These are phyloP conservation scores for Paramecium sexaurelia DNA, from an alignment of 73 alveolate species.

Conservation along the genomic window DNA sequence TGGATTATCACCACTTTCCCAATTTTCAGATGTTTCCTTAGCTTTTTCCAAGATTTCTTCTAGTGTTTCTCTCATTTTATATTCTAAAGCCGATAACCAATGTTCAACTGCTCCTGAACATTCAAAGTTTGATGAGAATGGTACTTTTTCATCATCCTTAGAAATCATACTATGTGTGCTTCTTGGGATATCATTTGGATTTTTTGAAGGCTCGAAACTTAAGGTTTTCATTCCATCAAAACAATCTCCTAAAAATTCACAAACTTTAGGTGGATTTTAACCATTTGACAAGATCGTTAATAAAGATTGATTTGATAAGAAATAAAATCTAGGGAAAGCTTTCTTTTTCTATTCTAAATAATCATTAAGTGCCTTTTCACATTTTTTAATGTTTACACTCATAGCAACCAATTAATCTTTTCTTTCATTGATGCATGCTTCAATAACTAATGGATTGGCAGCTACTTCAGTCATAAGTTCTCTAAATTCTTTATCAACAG, in stretches of 20 bases:
- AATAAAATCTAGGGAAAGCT: slow-evolving; percentile 99
- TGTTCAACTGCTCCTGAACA: slow-evolving; percentile 98
- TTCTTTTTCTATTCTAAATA: slow-evolving; percentile 96
- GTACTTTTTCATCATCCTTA: slow-evolving; percentile 89
- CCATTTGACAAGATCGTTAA: slow-evolving; percentile 98
- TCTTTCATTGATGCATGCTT: slow-evolving; percentile 80
- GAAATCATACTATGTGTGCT: slow-evolving; percentile 78
- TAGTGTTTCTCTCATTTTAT: slow-evolving; percentile 90
- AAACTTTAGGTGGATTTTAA: slow-evolving; percentile 96
- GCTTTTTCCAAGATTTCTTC: slow-evolving; percentile 91
- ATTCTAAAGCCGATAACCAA: slow-evolving; percentile 93
- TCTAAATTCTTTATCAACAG: slow-evolving; percentile 97
- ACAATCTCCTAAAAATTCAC: slow-evolving; percentile 98
- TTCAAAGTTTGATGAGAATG: slow-evolving; percentile 85
- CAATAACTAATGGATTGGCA: slow-evolving; percentile 88
- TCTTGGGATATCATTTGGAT: slow-evolving; percentile 76
- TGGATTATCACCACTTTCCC: slow-evolving; percentile 94
- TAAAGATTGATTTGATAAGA: slow-evolving; percentile 99
- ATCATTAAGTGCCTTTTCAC: slow-evolving; percentile 99
- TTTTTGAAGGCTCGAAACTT: slow-evolving; percentile 82
- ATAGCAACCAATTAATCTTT: slow-evolving; percentile 73
- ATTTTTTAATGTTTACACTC: slow-evolving; percentile 94
- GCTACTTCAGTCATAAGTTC: slow-evolving; percentile 95
- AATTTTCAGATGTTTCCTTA: slow-evolving; percentile 89
- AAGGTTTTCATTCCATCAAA: slow-evolving; percentile 98